These are phyloP conservation scores for Prunus fruticosa DNA, from an alignment of 306 rosid genomes.

Conservation along the genomic window DNA sequence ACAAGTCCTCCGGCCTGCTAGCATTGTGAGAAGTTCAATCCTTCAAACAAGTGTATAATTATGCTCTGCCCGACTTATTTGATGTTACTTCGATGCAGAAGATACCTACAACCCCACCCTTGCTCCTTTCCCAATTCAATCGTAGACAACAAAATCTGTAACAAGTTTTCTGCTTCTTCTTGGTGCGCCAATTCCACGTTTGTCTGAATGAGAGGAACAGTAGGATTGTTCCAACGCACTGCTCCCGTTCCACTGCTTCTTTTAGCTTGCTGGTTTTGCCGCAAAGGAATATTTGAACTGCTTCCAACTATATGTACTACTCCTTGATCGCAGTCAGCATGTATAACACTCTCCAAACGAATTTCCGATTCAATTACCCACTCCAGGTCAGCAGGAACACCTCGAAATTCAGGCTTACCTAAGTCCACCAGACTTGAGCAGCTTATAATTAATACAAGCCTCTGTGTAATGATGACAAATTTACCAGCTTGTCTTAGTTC, in stretches of 20 bases:
- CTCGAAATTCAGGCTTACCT: conserved; percentile 74
- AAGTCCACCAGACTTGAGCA: conserved; percentile 58
- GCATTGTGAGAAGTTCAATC: neutral
- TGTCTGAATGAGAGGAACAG: conserved; percentile 78
- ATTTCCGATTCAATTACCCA: conserved; percentile 76
- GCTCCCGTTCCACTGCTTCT: conserved; percentile 40
- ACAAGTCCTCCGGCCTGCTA: neutral
- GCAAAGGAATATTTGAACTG: conserved; percentile 56
- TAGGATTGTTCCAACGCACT: conserved; percentile 61
- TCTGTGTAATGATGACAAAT: conserved; percentile 65
- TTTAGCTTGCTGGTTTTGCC: conserved; percentile 54
- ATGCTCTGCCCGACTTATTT: conserved; percentile 27
- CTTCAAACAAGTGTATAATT: neutral
- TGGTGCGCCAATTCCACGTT: conserved; percentile 54
- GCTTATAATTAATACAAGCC: conserved; percentile 54
- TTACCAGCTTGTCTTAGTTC: conserved; percentile 77
- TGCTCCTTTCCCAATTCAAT: conserved; percentile 57
- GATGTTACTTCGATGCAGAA: conserved; percentile 62
- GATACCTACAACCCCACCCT: conserved; percentile 70
- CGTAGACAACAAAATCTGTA: conserved; percentile 50
- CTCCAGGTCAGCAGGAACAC: conserved; percentile 62
- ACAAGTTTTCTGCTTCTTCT: conserved; percentile 61
- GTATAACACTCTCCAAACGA: conserved; percentile 74
- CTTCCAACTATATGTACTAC: conserved; percentile 80
- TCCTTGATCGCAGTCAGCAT: conserved; percentile 53